phyloP scores from a whole-genome alignment of 768 basidiomycete species.

The Auriscalpium vulgare region DNA sequence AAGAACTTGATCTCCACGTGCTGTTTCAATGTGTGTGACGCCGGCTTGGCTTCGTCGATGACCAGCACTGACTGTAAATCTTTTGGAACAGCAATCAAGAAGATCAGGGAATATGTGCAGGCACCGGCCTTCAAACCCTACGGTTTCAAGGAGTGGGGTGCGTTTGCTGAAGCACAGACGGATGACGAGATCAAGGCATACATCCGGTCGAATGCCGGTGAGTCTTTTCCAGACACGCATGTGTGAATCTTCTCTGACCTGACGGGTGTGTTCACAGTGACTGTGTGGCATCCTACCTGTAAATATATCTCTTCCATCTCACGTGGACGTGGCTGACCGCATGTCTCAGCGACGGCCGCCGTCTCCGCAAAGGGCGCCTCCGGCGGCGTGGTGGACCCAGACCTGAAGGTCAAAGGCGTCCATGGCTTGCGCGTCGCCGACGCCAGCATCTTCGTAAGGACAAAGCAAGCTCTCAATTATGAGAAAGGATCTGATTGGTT shows the following conservation, averaged over 20 bases:
- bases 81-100: neutral
- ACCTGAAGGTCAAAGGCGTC: conserved; percentile 35
- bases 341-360: conserved; percentile 4
- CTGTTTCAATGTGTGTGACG: neutral
- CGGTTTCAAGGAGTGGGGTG: neutral
- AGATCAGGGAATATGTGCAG: neutral
- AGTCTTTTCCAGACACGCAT: neutral
- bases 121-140: neutral
- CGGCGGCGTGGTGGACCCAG: conserved; percentile 34
- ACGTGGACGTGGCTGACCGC: neutral
- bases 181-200: conserved; percentile 15
- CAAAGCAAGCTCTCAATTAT: neutral
- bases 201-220: conserved; percentile 1
- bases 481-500: neutral
- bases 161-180: neutral
- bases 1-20: neutral
- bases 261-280: conserved; percentile 24
- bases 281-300: neutral
- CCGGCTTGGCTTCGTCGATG: neutral
- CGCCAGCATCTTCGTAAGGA: conserved; percentile 10
- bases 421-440: conserved; percentile 31
- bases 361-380: conserved; percentile 3
- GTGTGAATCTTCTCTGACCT: too few species aligned
- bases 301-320: neutral
- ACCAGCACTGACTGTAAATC: neutral